These are phyloP conservation scores for Marsdenia floribunda DNA, from an alignment of 257 asterid genomes.

Conservation along the genomic window DNA sequence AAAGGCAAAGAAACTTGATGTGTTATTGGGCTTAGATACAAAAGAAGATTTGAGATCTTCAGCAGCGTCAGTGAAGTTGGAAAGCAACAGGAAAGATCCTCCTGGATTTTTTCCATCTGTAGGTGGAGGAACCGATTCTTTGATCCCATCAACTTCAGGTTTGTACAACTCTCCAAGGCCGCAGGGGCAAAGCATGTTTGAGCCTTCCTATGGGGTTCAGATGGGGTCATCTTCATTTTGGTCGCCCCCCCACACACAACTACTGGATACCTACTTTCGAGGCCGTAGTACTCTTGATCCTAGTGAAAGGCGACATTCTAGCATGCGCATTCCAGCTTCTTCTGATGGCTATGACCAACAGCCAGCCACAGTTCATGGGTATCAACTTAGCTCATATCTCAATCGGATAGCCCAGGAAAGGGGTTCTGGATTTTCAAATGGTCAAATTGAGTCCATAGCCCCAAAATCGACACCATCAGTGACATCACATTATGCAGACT, in stretches of 20 bases:
- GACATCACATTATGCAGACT: conserved; percentile 36
- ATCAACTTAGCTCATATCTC: conserved; percentile 52
- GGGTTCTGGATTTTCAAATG: conserved; percentile 25
- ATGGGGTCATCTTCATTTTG: conserved; percentile 30
- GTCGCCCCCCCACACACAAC: conserved; percentile 41
- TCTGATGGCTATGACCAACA: conserved; percentile 62
- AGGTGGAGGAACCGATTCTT: conserved; percentile 53
- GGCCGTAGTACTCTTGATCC: conserved; percentile 37
- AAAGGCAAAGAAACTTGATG: conserved; percentile 61
- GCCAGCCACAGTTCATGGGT: conserved; percentile 88
- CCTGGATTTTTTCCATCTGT: conserved; percentile 46
- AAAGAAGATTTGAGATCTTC: conserved; percentile 50
- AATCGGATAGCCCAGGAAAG: conserved; percentile 27
- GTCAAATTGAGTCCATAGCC: conserved; percentile 31
- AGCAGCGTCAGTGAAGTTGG: conserved; percentile 46
- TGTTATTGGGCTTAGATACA: conserved; percentile 53
- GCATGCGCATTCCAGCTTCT: conserved; percentile 71
- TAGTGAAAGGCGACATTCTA: conserved; percentile 77
- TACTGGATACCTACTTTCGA: conserved; percentile 42
- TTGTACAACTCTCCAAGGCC: conserved; percentile 46
- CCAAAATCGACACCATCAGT: conserved; percentile 33
- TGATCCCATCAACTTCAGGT: conserved; percentile 31
- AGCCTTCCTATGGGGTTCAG: conserved; percentile 45
- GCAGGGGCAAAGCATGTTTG: conserved; percentile 45
- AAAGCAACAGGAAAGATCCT: conserved; percentile 40